These are phyloP conservation scores for Xylaria bambusicola DNA, from an alignment of 495 filamentous ascomycete genomes.

Conservation along the genomic window DNA sequence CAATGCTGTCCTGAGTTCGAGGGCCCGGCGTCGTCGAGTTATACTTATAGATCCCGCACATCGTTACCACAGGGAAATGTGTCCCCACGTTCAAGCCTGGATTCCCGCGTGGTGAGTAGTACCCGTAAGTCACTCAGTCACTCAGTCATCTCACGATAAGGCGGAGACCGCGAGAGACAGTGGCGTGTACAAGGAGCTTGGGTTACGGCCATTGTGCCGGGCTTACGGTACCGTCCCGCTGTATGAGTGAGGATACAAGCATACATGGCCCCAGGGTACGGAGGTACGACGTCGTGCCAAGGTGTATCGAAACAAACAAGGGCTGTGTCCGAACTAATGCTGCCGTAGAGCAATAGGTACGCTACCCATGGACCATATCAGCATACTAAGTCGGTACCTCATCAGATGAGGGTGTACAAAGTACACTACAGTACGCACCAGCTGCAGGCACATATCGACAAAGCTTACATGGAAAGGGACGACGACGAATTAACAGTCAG, in stretches of 20 bases:
- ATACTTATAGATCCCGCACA: constrained; percentile 15
- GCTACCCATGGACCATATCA: neutral
- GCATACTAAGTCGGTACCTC: no score
- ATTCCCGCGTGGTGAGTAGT: constrained; percentile 16
- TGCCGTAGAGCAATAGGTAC: neutral
- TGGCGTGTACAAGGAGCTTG: neutral
- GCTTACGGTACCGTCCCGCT: constrained; percentile 10
- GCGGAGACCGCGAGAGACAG: constrained; percentile 7
- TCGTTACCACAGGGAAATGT: neutral
- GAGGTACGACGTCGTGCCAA: constrained; percentile 13
- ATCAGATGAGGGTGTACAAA: neutral
- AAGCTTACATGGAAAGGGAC: constrained; percentile 12
- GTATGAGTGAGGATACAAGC: no score
- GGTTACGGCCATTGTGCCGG: neutral
- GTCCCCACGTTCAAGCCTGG: constrained; percentile 16
- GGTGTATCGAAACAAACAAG: neutral
- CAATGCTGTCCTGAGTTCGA: neutral
- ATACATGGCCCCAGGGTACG: constrained; percentile 8
- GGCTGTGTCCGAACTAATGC: constrained; percentile 15
- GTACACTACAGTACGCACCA: neutral
- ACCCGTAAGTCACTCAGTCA: constrained; percentile 13
- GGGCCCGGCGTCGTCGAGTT: constrained; percentile 7
- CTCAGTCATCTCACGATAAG: constrained; percentile 19
- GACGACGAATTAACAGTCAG: constrained; percentile 15
- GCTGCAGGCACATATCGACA: constrained; percentile 2